Evolutionary conservation across 169 alveolate genomes (phyloP).

Genomic region (Besnoitia besnoiti): DNA sequence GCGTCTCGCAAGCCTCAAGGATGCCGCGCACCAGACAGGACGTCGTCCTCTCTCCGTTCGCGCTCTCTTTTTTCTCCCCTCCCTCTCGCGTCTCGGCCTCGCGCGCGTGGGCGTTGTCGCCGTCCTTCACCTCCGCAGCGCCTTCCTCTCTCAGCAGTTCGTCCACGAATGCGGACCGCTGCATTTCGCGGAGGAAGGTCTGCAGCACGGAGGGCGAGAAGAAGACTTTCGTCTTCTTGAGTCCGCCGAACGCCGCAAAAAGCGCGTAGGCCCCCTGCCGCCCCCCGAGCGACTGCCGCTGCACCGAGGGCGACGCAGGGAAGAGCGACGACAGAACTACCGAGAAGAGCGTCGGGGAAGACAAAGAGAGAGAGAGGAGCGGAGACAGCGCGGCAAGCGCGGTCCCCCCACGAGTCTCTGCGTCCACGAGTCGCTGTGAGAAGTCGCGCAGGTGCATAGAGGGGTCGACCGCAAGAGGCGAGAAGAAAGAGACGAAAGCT

Average conservation of each 20-base stretch:
- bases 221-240: background rate
- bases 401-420: background rate
- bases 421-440: too few relatives aligned
- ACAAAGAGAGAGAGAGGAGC: background rate
- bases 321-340: background rate
- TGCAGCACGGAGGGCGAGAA: background rate
- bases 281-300: background rate
- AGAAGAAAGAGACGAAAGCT: background rate
- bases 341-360: background rate
- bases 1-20: background rate
- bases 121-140: background rate
- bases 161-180: background rate
- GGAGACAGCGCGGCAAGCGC: background rate
- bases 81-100: background rate
- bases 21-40: background rate
- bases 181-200: background rate
- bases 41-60: background rate
- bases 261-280: background rate
- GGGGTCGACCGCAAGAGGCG: background rate
- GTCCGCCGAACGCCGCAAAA: too few relatives aligned
- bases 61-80: background rate
- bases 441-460: background rate
- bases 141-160: background rate
- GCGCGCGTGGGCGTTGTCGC: background rate
- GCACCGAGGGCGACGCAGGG: background rate